phyloP scores from a whole-genome alignment of 192 early-diverging fungal species.

The Gigaspora rosea region DNA sequence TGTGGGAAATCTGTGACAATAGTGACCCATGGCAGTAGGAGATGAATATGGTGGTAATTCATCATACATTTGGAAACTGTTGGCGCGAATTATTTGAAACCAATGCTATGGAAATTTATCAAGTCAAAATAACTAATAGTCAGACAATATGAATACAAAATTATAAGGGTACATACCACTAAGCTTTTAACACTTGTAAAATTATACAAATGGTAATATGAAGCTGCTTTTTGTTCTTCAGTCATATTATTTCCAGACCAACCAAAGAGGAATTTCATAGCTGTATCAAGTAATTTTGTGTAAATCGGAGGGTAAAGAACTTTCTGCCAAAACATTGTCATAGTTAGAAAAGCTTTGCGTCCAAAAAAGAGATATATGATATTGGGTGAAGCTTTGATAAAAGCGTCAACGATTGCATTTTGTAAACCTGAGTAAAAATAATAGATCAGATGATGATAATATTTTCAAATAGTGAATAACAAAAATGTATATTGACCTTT shows the following conservation, averaged over 20 bases:
- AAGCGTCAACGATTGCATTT: conserved; percentile 77
- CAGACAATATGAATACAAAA: neutral
- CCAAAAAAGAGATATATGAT: conserved; percentile 89
- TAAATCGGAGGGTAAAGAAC: conserved; percentile 74
- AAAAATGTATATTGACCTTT: conserved; percentile 40
- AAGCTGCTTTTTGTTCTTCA: conserved; percentile 70
- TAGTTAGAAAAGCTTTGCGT: conserved; percentile 75
- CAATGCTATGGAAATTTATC: conserved; percentile 62
- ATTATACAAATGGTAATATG: conserved; percentile 87
- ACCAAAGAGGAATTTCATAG: conserved; percentile 77
- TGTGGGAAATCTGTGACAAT: conserved; percentile 71
- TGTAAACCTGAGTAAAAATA: conserved; percentile 58
- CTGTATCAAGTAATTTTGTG: conserved; percentile 71
- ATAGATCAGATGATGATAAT: neutral
- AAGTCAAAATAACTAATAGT: neutral
- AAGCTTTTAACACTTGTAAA: conserved; percentile 87
- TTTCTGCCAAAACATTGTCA: conserved; percentile 84
- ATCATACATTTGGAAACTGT: conserved; percentile 91
- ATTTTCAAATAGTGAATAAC: neutral
- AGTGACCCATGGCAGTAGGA: conserved; percentile 53
- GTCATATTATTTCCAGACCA: conserved; percentile 76
- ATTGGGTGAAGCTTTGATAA: conserved; percentile 82
- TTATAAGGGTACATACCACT: conserved; percentile 56
- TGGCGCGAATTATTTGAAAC: conserved; percentile 93
- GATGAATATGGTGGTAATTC: conserved; percentile 64